A percentile compares a stretch with the other conserved stretches of the same genome.
phyloP scores from a whole-genome alignment of 1,284 basidiomycete genomes.

The Naganishia sp. region DNA sequence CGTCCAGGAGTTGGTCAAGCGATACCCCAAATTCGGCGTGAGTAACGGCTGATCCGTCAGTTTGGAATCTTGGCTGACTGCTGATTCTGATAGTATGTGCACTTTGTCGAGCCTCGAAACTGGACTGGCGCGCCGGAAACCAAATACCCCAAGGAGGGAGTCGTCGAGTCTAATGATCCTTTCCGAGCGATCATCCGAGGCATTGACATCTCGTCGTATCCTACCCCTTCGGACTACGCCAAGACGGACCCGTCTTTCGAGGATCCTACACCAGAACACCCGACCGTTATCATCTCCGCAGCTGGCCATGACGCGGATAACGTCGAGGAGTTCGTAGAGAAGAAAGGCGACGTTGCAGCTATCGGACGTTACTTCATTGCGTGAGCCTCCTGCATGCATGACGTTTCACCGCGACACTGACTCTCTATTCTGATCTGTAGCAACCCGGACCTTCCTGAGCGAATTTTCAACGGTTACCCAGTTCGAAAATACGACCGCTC shows the following conservation, averaged over 20 bases:
- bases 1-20: conserved; percentile 21
- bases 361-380: conserved; percentile 59
- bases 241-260: conserved; percentile 32
- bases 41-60: not conserved
- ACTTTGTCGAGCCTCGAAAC: conserved; percentile 60
- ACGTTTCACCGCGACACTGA: not conserved
- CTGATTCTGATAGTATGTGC: conserved; percentile 54
- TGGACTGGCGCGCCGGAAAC: conserved; percentile 34
- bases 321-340: conserved; percentile 36
- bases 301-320: conserved; percentile 37
- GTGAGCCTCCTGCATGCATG: conserved; percentile 39
- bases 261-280: conserved; percentile 33
- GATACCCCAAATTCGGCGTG: conserved; percentile 28
- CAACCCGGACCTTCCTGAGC: conserved; percentile 62
- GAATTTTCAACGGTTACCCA: conserved; percentile 49
- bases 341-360: conserved; percentile 54
- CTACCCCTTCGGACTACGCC: conserved; percentile 31
- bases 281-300: conserved; percentile 34
- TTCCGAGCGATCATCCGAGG: conserved; percentile 38
- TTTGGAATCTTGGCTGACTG: not conserved
- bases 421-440: conserved; percentile 22
- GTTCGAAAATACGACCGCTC: conserved; percentile 50
- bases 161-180: conserved; percentile 36
- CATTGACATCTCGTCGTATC: conserved; percentile 29
- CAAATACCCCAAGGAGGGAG: conserved; percentile 31